Evolutionary conservation across 2,329 filamentous ascomycete species (phyloP).

Genomic region (Xylariales sp.): DNA sequence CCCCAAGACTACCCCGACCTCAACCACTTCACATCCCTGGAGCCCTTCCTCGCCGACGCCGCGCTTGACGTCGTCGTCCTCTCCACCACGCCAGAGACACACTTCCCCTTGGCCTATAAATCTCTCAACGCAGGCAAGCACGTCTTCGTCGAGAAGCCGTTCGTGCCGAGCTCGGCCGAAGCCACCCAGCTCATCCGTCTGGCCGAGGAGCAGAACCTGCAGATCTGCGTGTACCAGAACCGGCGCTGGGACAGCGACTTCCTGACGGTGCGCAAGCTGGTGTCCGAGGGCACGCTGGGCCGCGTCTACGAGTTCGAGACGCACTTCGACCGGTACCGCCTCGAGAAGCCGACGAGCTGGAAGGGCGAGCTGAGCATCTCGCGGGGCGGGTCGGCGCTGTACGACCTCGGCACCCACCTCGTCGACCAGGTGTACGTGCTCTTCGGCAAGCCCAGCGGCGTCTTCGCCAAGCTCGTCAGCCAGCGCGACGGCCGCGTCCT

Average conservation of each 20-base stretch:
- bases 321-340: conserved; percentile 81
- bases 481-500: conserved; percentile 65
- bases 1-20: conserved; percentile 73
- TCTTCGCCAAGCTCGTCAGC: conserved; percentile 75
- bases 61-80: conserved; percentile 77
- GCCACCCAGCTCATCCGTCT: conserved; percentile 69
- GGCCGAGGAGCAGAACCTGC: conserved; percentile 61
- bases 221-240: conserved; percentile 80
- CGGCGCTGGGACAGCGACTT: conserved; percentile 84
- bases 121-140: conserved; percentile 79
- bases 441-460: conserved; percentile 74
- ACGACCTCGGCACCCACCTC: conserved; percentile 80
- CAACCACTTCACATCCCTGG: conserved; percentile 72
- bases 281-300: conserved; percentile 70
- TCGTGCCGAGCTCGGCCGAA: conserved; percentile 77
- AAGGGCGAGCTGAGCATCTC: conserved; percentile 70
- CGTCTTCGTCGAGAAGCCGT: conserved; percentile 85
- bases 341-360: conserved; percentile 71
- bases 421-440: conserved; percentile 79
- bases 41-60: conserved; percentile 73
- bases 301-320: conserved; percentile 82
- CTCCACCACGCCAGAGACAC: conserved; percentile 77
- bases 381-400: conserved; percentile 75
- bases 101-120: conserved; percentile 72
- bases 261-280: conserved; percentile 72